Evolutionary conservation across 2,329 filamentous ascomycete genomes (phyloP), one percentile per base, ranked within the genome.

Genomic region (Exophiala oligosperma): DNA sequence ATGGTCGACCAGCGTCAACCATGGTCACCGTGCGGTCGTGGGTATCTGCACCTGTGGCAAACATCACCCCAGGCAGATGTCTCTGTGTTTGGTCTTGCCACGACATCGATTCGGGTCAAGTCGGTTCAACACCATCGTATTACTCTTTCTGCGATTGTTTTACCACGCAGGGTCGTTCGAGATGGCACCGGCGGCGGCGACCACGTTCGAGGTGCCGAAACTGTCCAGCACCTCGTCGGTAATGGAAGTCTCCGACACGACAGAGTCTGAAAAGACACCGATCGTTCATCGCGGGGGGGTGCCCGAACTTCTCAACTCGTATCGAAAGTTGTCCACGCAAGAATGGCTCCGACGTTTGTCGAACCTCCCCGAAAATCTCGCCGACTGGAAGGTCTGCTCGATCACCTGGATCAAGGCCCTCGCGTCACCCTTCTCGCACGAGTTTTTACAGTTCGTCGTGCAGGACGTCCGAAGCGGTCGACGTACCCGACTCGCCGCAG

Each of bases 371-470:
- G 54, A 11, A 26, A 44, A 2, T 28, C 52, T 14, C 54, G 40
- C 46, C 43, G 26, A 56, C 35, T 58, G 47, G 17, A 53, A 57
- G 23, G 48, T 66, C 44, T 51, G 35, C 17, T 61, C 62, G n/a
- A 57, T 66, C 37, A 64, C 57, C 17, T 66, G 64, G 64, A 57
- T 64, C 44, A 64, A 64, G 44, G 64, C 62, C 9, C 58, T 66
- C 5, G 62, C 62, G 4, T 66, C 62, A 6, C 64, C 60, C 11
- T 62, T 66, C 37, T 64, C 62, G 14, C 64, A 64, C 23, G 64
- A 66, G 51, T 64, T 61, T 38, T 53, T 64, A 21, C 64, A 64
- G 48, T 64, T 64, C 51, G 54, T 66, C 21, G 56, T 61, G 35
- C 50, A 64, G 47, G 55, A 61, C 56, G 40, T 46, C 21, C 28